phyloP scores from a whole-genome alignment of 2,329 filamentous ascomycete species.

The Cladosporium sp. region DNA sequence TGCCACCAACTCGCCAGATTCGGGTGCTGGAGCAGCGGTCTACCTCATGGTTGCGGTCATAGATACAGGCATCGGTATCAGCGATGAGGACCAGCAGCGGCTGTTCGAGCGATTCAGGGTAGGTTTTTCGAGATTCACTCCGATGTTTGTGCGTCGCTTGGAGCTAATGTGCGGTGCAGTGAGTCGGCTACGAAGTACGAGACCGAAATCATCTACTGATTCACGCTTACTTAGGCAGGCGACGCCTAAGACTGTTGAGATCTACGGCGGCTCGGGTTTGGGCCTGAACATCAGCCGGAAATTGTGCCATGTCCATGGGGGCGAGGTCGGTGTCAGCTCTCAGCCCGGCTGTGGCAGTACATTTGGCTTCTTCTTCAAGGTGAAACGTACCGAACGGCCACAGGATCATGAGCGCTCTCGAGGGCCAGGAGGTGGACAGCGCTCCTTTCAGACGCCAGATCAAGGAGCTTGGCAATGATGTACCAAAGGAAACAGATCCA shows the following conservation, averaged over 20 bases:
- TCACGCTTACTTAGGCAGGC: slow-evolving; percentile 31
- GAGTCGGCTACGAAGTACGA: neutral
- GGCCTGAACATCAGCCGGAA: slow-evolving; percentile 66
- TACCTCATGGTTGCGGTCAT: slow-evolving; percentile 43
- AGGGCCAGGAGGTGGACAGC: slow-evolving; percentile 8
- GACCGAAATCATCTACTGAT: neutral
- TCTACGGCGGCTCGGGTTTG: slow-evolving; percentile 68
- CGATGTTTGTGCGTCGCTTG: neutral
- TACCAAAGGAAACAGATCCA: slow-evolving; percentile 11
- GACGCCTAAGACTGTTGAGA: slow-evolving; percentile 61
- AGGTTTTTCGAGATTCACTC: slow-evolving; percentile 21
- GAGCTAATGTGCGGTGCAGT: neutral
- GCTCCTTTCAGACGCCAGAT: slow-evolving; percentile 1
- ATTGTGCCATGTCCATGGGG: slow-evolving; percentile 65
- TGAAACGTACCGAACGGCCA: slow-evolving; percentile 35
- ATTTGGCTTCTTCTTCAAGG: slow-evolving; percentile 61
- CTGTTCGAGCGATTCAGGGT: slow-evolving; percentile 40
- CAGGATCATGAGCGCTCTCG: slow-evolving; percentile 34
- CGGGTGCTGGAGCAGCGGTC: slow-evolving; percentile 36
- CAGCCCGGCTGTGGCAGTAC: slow-evolving; percentile 56
- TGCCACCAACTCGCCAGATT: slow-evolving; percentile 37
- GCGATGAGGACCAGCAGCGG: slow-evolving; percentile 35
- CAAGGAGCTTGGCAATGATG: slow-evolving; percentile 6
- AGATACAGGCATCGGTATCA: slow-evolving; percentile 41
- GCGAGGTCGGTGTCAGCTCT: slow-evolving; percentile 62